phyloP scores from a whole-genome alignment of 1,284 basidiomycete genomes.

The Porodaedalea pini region DNA sequence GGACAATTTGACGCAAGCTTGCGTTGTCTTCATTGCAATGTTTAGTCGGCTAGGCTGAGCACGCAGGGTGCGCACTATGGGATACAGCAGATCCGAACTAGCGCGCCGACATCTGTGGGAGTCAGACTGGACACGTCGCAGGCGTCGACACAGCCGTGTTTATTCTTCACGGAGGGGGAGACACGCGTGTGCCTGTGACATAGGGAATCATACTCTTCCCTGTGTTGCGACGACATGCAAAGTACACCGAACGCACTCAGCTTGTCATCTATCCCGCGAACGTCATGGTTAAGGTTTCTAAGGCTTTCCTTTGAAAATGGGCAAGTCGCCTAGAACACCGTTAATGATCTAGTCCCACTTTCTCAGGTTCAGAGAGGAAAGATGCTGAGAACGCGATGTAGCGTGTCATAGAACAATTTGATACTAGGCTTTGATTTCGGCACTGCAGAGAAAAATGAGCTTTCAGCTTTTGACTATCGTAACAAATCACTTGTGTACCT shows the following conservation, averaged over 20 bases:
- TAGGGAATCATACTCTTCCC: conserved; percentile 22
- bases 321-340: no score
- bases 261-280: conserved; percentile 24
- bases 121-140: conserved; percentile 20
- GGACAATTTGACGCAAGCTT: not conserved
- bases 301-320: no score
- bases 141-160: conserved; percentile 23
- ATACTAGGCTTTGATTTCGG: conserved; percentile 21
- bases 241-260: conserved; percentile 20
- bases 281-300: conserved; percentile 6
- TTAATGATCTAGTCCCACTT: not conserved
- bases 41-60: conserved; percentile 8
- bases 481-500: no score
- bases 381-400: conserved; percentile 23
- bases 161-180: conserved; percentile 23
- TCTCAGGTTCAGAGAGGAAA: conserved; percentile 21
- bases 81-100: conserved; percentile 11
- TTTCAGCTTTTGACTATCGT: no score
- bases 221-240: conserved; percentile 18
- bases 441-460: no score
- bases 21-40: not conserved
- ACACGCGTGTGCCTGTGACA: conserved; percentile 20
- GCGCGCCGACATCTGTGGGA: conserved; percentile 9
- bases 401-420: conserved; percentile 23
- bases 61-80: conserved; percentile 19